Evolutionary conservation across 176 grass and related monocot genomes (phyloP), one percentile per base, ranked within the genome.

Genomic region (Avena insularis): DNA sequence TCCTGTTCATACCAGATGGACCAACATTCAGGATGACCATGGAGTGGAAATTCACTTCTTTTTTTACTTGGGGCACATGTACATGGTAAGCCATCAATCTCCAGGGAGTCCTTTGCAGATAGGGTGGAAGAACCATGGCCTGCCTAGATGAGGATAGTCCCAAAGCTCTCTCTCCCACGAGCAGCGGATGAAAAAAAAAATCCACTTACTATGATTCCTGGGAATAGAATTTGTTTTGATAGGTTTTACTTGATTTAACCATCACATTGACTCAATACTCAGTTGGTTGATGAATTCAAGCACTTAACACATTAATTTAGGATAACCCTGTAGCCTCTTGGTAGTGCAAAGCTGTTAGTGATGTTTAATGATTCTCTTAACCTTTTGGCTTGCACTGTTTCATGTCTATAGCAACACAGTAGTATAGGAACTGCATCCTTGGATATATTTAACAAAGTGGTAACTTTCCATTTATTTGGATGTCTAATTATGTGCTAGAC

Each of bases 301-400:
- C 35, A 50, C 69, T 36, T 12, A 75, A 85, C 27, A 16, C 25
- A 59, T 81, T 68, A n/a, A 25, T 68, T 83, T 75, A 62, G 57
- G 31, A 8, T 55, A 50, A 36, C 27, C 57, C 21, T 68, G 43
- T 78, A 74, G 29, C 21, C n/a, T 66, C 21, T 80, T 51, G 16
- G 38, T 31, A 59, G 55, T 65, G n/a, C 48, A 46, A 55, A 84
- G 21, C 19, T 45, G 14, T 29, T 29, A 79, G 53, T n/a, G 38
- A 62, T 77, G 40, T 73, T 8, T 65, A 47, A 38, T 71, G 17
- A 73, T 73, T 79, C 16, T 17, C 60, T 4, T 86, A 48, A 12
- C 54, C 21, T 83, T 13, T 62, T 78, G 67, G 54, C 5, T 51
- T 75, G 45, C 56, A 84, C 57, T 19, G 56, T 79, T 87, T 20